These are phyloP conservation scores for Aphanomyces invadans DNA, from an alignment of 352 stramenopile species.

Conservation along the genomic window DNA sequence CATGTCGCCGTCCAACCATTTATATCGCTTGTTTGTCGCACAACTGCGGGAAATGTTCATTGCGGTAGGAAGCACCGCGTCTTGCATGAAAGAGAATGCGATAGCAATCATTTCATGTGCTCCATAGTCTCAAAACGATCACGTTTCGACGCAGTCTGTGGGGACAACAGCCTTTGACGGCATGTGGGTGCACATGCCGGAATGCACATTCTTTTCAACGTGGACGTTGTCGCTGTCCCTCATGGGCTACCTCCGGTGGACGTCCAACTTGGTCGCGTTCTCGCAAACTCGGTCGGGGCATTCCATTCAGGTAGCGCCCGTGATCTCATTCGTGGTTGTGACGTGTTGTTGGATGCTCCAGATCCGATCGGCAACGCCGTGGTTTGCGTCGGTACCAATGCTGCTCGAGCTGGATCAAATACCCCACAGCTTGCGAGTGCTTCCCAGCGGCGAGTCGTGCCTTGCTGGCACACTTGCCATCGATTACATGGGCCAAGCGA, in stretches of 20 bases:
- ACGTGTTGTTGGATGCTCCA: background rate
- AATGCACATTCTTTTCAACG: background rate
- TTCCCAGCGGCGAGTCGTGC: conserved; percentile 17
- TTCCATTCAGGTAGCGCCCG: background rate
- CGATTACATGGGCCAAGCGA: conserved; percentile 7
- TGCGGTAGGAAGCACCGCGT: no score
- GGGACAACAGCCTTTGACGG: background rate
- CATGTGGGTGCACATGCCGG: conserved; percentile 6
- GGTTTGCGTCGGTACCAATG: conserved; percentile 9
- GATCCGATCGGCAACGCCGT: conserved; percentile 1
- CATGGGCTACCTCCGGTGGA: conserved; percentile 11
- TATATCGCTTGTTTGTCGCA: conserved; percentile 10
- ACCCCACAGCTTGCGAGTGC: conserved; percentile 1
- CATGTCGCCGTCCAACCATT: background rate
- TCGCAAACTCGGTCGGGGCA: background rate
- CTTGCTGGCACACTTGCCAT: conserved; percentile 11
- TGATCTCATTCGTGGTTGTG: background rate
- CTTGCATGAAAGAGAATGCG: no score
- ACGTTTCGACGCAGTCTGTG: background rate
- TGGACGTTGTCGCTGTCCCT: background rate
- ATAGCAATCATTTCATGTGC: background rate
- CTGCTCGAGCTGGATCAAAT: background rate
- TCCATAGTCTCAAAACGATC: conserved; percentile 14
- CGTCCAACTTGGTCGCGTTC: conserved; percentile 2
- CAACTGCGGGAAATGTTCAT: conserved; percentile 22